These are phyloP conservation scores for Torulaspora franciscae DNA, from an alignment of 805 yeast species.

Conservation along the genomic window DNA sequence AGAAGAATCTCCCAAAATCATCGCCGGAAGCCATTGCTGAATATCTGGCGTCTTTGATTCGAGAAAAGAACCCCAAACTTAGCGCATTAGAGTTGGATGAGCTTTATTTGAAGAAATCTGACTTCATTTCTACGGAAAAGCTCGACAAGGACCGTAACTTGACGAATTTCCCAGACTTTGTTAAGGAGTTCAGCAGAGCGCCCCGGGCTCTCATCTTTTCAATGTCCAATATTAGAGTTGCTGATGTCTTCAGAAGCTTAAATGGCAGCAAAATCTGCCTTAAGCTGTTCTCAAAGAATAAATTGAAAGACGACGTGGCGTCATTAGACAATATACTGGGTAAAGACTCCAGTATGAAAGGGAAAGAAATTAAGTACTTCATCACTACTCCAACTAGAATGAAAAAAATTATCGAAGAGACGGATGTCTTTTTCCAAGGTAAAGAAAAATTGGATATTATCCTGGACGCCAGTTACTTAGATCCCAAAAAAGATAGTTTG, in stretches of 20 bases:
- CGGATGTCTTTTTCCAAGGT: conserved; percentile 31
- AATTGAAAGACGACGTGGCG: conserved; percentile 54
- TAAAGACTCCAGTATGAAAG: conserved; percentile 15
- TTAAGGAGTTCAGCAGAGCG: conserved; percentile 47
- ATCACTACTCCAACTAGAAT: conserved; percentile 33
- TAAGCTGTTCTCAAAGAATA: conserved; percentile 72
- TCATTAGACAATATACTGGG: conserved; percentile 24
- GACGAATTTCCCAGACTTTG: conserved; percentile 51
- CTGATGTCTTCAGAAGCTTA: conserved; percentile 73
- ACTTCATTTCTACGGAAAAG: conserved; percentile 58
- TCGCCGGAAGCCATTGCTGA: conserved; percentile 63
- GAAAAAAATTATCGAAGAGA: conserved; percentile 26
- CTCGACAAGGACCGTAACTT: conserved; percentile 51
- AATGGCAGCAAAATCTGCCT: conserved; percentile 49
- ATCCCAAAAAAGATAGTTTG: conserved; percentile 29
- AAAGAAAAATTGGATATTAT: conserved; percentile 36
- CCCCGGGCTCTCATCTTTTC: conserved; percentile 48
- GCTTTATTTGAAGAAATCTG: conserved; percentile 49
- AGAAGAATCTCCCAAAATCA: conserved; percentile 49
- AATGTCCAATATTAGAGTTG: conserved; percentile 79
- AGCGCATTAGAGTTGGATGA: conserved; percentile 75
- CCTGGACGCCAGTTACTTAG: conserved; percentile 34
- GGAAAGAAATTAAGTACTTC: conserved; percentile 24
- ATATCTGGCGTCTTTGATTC: conserved; percentile 55
- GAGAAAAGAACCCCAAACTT: conserved; percentile 56